These are phyloP conservation scores for Alternaria dauci DNA, from an alignment of 2,329 filamentous ascomycete genomes.

Conservation along the genomic window DNA sequence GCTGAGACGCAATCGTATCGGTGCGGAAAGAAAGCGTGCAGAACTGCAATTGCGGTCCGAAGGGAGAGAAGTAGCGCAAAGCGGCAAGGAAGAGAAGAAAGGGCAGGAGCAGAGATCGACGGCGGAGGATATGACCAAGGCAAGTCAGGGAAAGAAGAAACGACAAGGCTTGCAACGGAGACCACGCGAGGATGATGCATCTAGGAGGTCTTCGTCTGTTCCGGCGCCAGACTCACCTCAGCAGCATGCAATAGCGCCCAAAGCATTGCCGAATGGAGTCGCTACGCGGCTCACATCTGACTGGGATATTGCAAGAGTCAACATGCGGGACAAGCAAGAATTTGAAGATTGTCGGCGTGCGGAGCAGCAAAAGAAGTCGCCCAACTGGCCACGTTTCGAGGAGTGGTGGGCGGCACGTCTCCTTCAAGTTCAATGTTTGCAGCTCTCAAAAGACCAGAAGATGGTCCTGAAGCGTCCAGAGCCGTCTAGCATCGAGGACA, in stretches of 20 bases:
- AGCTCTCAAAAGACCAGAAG: neutral
- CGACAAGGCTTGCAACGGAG: neutral
- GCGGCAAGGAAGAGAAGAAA: neutral
- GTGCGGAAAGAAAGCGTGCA: neutral
- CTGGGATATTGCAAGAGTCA: accelerated
- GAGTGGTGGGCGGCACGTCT: neutral
- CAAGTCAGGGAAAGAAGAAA: neutral
- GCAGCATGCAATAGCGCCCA: accelerated
- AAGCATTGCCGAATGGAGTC: neutral
- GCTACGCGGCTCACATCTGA: neutral
- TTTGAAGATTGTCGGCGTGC: neutral
- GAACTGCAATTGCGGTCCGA: accelerated
- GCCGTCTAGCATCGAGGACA: neutral
- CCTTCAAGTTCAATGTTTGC: neutral
- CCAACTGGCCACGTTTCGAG: neutral
- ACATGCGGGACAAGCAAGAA: neutral
- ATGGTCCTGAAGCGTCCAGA: neutral
- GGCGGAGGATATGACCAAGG: neutral
- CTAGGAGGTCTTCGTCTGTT: neutral
- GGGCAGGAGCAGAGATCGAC: neutral
- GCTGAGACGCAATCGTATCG: too few species aligned
- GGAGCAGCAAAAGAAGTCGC: neutral
- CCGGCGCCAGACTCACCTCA: too few species aligned
- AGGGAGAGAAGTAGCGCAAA: neutral
- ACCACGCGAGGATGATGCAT: neutral